These are phyloP conservation scores for Discostella stelligeroides DNA, from an alignment of 108 stramenopile genomes.

Conservation along the genomic window DNA sequence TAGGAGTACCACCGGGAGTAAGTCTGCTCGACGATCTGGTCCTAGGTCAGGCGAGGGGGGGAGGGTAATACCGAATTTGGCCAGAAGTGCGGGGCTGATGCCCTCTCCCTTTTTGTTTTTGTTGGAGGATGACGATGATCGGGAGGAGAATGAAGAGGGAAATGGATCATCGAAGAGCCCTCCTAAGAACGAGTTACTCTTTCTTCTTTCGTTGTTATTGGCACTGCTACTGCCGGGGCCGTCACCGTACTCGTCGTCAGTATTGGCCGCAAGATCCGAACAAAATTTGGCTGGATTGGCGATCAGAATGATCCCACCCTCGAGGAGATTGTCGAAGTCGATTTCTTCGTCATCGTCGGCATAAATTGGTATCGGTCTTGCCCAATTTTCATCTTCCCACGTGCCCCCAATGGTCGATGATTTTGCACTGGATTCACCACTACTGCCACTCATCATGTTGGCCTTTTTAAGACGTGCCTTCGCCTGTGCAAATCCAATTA, in stretches of 20 bases:
- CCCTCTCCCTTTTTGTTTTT: background rate
- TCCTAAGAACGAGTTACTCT: slow-evolving; percentile 17
- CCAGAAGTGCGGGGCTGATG: slow-evolving; percentile 56
- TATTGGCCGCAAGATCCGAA: slow-evolving; percentile 37
- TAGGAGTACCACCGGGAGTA: slow-evolving; percentile 74
- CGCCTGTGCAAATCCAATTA: slow-evolving; percentile 62
- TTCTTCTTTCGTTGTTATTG: slow-evolving; percentile 4
- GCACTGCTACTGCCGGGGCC: slow-evolving; percentile 15
- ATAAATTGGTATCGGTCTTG: slow-evolving; percentile 44
- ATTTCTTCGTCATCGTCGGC: slow-evolving; percentile 33
- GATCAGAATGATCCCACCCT: slow-evolving; percentile 65
- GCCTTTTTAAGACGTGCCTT: slow-evolving; percentile 46
- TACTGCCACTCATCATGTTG: slow-evolving; percentile 13
- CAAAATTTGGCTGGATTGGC: slow-evolving; percentile 83
- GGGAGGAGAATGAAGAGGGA: slow-evolving; percentile 18
- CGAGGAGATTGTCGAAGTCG: slow-evolving; percentile 42
- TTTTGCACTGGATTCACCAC: slow-evolving; percentile 36
- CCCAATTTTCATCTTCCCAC: slow-evolving; percentile 61
- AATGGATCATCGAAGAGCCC: slow-evolving; percentile 42
- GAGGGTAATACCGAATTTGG: slow-evolving; percentile 77
- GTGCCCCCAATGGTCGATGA: slow-evolving; percentile 25
- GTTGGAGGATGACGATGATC: slow-evolving; percentile 2
- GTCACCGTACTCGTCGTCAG: slow-evolving; percentile 18
- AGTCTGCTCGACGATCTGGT: slow-evolving; percentile 80
- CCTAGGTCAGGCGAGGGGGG: slow-evolving; percentile 80